Percentiles rank a stretch among this genome's conserved stretches.
Conservation (phyloP, 345 rosid species). For the Murraya paniculata region DNA sequence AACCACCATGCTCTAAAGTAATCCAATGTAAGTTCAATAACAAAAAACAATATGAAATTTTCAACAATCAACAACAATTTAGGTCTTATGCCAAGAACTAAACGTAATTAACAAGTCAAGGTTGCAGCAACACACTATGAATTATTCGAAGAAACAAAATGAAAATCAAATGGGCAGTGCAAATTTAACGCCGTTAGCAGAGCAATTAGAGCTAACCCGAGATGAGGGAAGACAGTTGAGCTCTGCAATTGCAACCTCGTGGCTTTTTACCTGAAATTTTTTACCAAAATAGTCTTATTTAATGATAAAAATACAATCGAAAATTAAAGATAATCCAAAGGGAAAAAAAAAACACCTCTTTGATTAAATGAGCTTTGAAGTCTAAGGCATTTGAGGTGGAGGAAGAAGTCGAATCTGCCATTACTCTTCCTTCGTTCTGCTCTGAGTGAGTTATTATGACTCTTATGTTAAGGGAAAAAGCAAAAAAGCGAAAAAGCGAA, state of each 20-base stretch:
- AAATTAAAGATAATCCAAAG: no score
- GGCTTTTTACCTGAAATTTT: neutral
- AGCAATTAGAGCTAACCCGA: neutral
- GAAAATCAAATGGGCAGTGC: no score
- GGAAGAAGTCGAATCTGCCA: neutral
- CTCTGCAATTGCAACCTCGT: slow-evolving; percentile 11
- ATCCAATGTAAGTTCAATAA: neutral
- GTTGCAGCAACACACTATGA: neutral
- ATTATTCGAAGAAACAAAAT: neutral
- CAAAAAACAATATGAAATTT: neutral
- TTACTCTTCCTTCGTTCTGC: neutral
- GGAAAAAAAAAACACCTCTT: neutral
- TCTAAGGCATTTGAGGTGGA: neutral
- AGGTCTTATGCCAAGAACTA: neutral
- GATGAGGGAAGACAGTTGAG: neutral
- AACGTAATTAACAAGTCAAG: neutral
- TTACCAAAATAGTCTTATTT: neutral
- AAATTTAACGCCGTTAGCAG: neutral
- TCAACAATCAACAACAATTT: neutral
- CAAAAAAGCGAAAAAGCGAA: no score
- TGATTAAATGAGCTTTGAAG: neutral
- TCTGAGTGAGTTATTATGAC: no score
- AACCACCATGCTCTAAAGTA: neutral
- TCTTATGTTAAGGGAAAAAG: no score
- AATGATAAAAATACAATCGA: neutral